Base-by-base conservation (phyloP, 768 basidiomycete species). In the Lentinula boryana region DNA sequence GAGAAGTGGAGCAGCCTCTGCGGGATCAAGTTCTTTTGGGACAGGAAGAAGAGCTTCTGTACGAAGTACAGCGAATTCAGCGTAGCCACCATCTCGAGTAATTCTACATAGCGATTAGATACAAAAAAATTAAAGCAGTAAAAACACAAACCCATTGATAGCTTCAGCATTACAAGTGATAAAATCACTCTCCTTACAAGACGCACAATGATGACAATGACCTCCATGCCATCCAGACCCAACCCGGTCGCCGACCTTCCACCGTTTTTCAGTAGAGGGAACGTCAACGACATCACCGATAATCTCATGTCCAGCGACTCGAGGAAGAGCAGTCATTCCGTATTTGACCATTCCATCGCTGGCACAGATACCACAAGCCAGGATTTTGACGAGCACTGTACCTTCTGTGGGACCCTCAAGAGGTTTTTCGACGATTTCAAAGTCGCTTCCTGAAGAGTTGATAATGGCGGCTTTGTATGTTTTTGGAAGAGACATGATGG, bases 191-290 rank as follows among this genome's bases (percentile, higher is more conserved):
- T 55, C 53, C 53, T 55, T 55, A 35, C 53, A 55, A 21, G 53
- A 55, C 10, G 35, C 12, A 12, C 53, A 55, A 10, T 23, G 21
- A 23, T 55, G n/a, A 21, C 53, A 55, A 23, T 55, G 53, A 1
- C 53, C 53, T 33, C 53, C 53, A 23, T 55, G 53, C 53, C 53
- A 55, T 3, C 53, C 53, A 12, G 53, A 55, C 15, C 53, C 53
- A 2, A 55, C 53, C 5, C 53, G 53, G 53, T 55, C 53, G 1
- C 53, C 53, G 8, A 55, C 36, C 18, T 55, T 55, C 53, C 53
- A 55, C n/a, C 18, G 35, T 27, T 35, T 36, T 38, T 55, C 53
- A n/a, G n/a, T 10, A 8, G 32, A n/a, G 12, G 35, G 53, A 9
- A 55, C 36, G 4, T 32, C 53, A 16, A 55, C 53, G 23, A 55